These are phyloP conservation scores for Mycogone perniciosa DNA, from an alignment of 2,329 filamentous ascomycete genomes.

Conservation along the genomic window DNA sequence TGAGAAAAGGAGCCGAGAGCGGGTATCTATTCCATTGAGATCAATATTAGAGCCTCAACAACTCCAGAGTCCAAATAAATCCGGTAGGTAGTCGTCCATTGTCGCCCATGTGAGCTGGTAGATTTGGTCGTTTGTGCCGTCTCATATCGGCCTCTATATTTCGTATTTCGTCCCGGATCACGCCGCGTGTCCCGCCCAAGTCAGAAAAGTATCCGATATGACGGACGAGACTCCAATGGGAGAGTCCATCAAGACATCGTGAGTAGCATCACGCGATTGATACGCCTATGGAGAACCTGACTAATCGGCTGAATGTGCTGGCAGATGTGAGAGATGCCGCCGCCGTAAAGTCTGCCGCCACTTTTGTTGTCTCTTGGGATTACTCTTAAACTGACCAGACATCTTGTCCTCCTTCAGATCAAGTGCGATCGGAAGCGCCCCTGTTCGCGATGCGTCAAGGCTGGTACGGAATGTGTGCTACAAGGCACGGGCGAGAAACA, in stretches of 20 bases:
- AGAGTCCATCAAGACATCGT: conserved; percentile 33
- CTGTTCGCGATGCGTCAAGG: conserved; percentile 42
- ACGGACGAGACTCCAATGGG: conserved; percentile 31
- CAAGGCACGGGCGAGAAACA: conserved; percentile 37
- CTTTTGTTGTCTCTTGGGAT: background rate
- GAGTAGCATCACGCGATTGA: conserved; percentile 16
- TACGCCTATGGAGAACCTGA: background rate
- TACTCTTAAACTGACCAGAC: conserved; percentile 19
- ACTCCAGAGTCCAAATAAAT: too few relatives aligned
- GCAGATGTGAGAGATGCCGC: conserved; percentile 38
- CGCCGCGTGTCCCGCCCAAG: background rate
- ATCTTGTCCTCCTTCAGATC: conserved; percentile 28
- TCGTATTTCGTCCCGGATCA: too few relatives aligned
- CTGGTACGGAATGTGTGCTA: conserved; percentile 34
- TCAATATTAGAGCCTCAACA: too few relatives aligned
- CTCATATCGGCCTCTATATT: too few relatives aligned
- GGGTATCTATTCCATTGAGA: too few relatives aligned
- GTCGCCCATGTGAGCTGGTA: too few relatives aligned
- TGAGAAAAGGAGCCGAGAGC: too few relatives aligned
- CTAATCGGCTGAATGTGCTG: background rate
- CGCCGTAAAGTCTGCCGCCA: conserved; percentile 32
- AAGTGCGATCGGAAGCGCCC: conserved; percentile 48
- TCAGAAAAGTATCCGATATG: background rate
- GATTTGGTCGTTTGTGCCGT: too few relatives aligned
- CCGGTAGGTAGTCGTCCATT: too few relatives aligned